A percentile compares a stretch with the other conserved stretches of the same genome.
phyloP scores from a whole-genome alignment of 352 stramenopile genomes.

The Blastocystis sp. region DNA sequence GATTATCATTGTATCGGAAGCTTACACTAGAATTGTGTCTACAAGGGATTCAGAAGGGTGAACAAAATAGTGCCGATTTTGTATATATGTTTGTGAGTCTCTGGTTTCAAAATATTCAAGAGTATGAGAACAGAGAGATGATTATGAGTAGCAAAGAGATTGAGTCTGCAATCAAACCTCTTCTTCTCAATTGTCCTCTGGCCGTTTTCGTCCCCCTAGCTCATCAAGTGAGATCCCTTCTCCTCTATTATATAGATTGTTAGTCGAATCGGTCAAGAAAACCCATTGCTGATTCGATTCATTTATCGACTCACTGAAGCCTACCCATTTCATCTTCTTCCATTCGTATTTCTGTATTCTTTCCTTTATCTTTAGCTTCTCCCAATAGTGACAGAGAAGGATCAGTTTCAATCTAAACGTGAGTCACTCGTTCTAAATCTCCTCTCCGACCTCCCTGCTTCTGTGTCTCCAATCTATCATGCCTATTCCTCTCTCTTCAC shows the following conservation, averaged over 20 bases:
- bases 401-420: neutral
- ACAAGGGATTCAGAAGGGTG: slow-evolving; percentile 10
- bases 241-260: slow-evolving; percentile 13
- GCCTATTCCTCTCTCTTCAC: slow-evolving; percentile 14
- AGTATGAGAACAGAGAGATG: neutral
- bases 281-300: neutral
- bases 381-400: neutral
- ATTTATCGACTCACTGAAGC: neutral
- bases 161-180: neutral
- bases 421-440: neutral
- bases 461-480: neutral
- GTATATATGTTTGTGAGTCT: slow-evolving; percentile 52
- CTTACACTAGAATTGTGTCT: slow-evolving; percentile 36
- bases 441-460: neutral
- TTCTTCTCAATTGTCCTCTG: slow-evolving; percentile 10
- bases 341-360: neutral
- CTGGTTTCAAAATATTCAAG: slow-evolving; percentile 44
- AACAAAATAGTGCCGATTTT: neutral
- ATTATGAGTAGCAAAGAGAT: neutral
- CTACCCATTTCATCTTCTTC: slow-evolving; percentile 51
- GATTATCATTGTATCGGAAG: slow-evolving; percentile 3
- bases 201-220: slow-evolving; percentile 23
- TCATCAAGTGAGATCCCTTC: neutral
- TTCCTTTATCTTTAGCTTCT: slow-evolving; percentile 3
- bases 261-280: neutral